phyloP scores from a whole-genome alignment of 805 yeast species.

The Limtongozyma cylindracea region DNA sequence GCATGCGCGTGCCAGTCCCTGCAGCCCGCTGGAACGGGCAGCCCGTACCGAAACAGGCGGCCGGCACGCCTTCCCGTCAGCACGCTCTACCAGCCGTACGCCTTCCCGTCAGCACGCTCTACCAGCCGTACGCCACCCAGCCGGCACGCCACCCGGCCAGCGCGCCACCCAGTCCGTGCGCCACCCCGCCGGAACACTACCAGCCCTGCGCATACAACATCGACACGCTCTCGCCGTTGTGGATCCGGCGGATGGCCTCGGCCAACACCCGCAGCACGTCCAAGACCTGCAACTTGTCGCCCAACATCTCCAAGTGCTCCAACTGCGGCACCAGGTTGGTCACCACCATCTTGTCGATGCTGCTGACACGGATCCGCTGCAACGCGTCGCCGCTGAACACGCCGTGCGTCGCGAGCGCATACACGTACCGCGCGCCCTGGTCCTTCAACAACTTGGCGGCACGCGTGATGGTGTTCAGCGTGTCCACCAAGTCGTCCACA shows the following conservation, averaged over 20 bases:
- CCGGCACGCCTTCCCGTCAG: no score
- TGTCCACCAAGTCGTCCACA: conserved; percentile 84
- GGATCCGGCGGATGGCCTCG: conserved; percentile 87
- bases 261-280: conserved; percentile 80
- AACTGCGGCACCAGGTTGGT: conserved; percentile 84
- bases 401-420: conserved; percentile 82
- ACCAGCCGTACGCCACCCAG: no score
- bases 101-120: no score
- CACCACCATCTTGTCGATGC: conserved; percentile 65
- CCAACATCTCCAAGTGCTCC: conserved; percentile 17
- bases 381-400: conserved; percentile 83
- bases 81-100: no score
- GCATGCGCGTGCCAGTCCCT: no score
- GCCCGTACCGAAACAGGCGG: no score
- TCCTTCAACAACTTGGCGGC: conserved; percentile 84
- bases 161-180: no score
- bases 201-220: conserved; percentile 76
- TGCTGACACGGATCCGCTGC: conserved; percentile 34
- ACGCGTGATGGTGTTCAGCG: conserved; percentile 73
- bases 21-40: no score
- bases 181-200: no score
- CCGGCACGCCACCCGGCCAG: no score
- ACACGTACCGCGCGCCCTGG: conserved; percentile 74
- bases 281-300: conserved; percentile 49
- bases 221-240: conserved; percentile 90